Evolutionary conservation across 2,329 filamentous ascomycete genomes (phyloP), one percentile per base, ranked within the genome.

Genomic region (Aureobasidium musti): DNA sequence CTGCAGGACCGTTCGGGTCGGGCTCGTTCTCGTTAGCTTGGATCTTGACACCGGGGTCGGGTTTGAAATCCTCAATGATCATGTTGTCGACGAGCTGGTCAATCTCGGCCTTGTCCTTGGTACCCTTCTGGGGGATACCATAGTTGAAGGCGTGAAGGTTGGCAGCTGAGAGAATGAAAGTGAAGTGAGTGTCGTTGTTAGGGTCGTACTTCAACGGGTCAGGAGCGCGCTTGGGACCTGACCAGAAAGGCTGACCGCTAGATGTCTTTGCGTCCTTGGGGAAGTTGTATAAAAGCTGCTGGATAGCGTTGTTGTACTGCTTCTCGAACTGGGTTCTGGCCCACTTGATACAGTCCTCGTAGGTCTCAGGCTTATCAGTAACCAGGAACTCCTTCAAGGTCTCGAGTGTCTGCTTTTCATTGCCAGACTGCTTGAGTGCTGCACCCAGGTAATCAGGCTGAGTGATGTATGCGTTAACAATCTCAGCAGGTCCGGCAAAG

Each of bases 81-180:
- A 97, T 92, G 73, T 93, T 90, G 68, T 96, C 91, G 60, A 98
- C 80, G 39, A 97, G 90, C 71, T 89, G 89, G 54, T 88, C 74
- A 76, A 96, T 96, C 70, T 92, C 86, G 10, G 85, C 82, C 75
- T 88, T 88, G 63, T 77, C 75, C 69, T 88, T 87, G 65, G 86
- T 82, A 54, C 85, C 87, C 68, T 91, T 91, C n/a, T 90, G 87
- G 74, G 96, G 94, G 78, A 99, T 97, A 68, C 91, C 90, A 79
- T 97, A 99, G 82, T 99, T 99, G 85, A 95, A 99, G 0, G 94
- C 95, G 73, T 97, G 95, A 30, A 99, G 84, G 75, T 96, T 95
- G 41, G 95, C 92, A 8, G 88, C 95, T 21, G 95, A 88, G 69
- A 96, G 87, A 65, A 99, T 83, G 76, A 97, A 99, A 43, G 86